Evolutionary conservation across 768 basidiomycete species (phyloP).

Genomic region (Astraeus odoratus): DNA sequence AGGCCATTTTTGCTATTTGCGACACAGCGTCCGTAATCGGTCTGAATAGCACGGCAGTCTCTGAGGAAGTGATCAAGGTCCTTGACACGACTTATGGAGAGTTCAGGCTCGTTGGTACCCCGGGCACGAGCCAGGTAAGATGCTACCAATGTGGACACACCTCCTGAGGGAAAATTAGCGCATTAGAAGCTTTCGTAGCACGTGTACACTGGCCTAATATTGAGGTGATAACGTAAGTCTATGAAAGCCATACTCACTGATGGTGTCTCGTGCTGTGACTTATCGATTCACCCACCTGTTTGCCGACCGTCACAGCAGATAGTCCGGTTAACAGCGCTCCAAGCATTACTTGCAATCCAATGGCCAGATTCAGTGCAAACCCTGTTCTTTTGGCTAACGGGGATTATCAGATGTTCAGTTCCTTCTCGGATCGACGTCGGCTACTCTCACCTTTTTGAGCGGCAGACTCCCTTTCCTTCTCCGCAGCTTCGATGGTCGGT

Average conservation of each 20-base stretch:
- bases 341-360: constrained; percentile 21
- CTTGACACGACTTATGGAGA: constrained; percentile 17
- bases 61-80: constrained; percentile 32
- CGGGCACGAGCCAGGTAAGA: constrained; percentile 34
- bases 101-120: constrained; percentile 33
- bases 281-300: constrained; percentile 5
- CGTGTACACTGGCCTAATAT: constrained; percentile 20
- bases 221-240: constrained; percentile 25
- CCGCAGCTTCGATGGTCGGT: constrained; percentile 43
- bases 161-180: constrained; percentile 14
- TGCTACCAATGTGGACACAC: constrained; percentile 31
- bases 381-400: constrained; percentile 9
- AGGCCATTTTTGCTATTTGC: constrained; percentile 8
- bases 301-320: constrained; percentile 17
- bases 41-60: constrained; percentile 24
- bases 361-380: constrained; percentile 16
- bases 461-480: constrained; percentile 36
- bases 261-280: background rate
- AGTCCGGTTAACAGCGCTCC: constrained; percentile 24
- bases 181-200: background rate
- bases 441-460: constrained; percentile 32
- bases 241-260: background rate
- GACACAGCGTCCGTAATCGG: constrained; percentile 24
- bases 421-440: background rate
- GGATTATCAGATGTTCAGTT: background rate